Conservation (phyloP, 129 eudicot species). For the Arctium lappa region DNA sequence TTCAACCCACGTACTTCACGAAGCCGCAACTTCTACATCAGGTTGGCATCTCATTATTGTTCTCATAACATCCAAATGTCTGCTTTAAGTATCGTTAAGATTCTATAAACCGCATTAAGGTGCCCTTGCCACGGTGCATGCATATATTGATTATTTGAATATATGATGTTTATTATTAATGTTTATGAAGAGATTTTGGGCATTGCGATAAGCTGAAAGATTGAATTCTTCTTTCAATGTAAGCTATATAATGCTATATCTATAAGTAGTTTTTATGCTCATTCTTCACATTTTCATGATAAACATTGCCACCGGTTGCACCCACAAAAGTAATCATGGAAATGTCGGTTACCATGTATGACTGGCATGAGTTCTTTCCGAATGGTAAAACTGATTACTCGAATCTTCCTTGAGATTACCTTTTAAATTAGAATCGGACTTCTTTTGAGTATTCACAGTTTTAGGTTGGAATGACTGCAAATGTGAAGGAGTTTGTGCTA, state of each 20-base stretch:
- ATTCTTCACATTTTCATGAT: slow-evolving; percentile 25
- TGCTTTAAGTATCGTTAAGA: too few relatives aligned
- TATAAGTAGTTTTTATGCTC: slow-evolving; percentile 9
- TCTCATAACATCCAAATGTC: too few relatives aligned
- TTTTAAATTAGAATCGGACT: slow-evolving; percentile 8
- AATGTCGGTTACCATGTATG: slow-evolving; percentile 49
- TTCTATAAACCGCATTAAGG: too few relatives aligned
- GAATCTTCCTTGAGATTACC: slow-evolving; percentile 6
- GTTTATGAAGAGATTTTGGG: background rate
- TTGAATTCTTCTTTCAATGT: too few relatives aligned
- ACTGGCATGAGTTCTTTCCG: slow-evolving; percentile 98
- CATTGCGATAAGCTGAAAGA: background rate
- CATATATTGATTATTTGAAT: background rate
- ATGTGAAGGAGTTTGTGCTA: slow-evolving; percentile 72
- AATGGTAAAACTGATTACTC: slow-evolving; percentile 47
- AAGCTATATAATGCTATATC: background rate
- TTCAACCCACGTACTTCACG: too few relatives aligned
- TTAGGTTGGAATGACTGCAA: slow-evolving; percentile 90
- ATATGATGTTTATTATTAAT: background rate
- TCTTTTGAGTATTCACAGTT: slow-evolving; percentile 10
- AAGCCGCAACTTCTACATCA: too few relatives aligned
- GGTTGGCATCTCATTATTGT: too few relatives aligned
- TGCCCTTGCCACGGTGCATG: too few relatives aligned
- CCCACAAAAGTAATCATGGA: slow-evolving; percentile 81
- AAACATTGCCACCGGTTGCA: slow-evolving; percentile 82